Evolutionary conservation across 1,284 basidiomycete genomes (phyloP).

Genomic region (Ustilago xerochloae): DNA sequence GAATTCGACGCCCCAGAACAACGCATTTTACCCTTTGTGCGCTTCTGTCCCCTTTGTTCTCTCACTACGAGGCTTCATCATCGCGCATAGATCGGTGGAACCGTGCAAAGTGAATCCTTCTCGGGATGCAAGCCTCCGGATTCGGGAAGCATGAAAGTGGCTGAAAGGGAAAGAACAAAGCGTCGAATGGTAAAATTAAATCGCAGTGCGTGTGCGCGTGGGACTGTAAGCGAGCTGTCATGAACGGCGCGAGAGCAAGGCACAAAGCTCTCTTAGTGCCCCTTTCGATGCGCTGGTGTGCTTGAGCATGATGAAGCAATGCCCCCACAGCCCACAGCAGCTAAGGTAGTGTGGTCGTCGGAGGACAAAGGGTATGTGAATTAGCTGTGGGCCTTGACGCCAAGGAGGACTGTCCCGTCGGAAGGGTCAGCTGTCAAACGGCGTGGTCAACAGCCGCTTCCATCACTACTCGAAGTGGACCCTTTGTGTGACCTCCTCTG

Average conservation of each 20-base stretch:
- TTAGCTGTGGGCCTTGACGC: neutral
- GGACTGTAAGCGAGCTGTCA: slow-evolving; percentile 6
- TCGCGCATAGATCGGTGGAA: neutral
- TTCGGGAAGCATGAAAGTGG: neutral
- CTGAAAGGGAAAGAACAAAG: slow-evolving; percentile 8
- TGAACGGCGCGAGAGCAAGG: neutral
- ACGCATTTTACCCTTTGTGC: neutral
- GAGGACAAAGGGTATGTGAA: neutral
- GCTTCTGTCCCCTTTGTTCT: slow-evolving; percentile 1
- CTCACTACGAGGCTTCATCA: neutral
- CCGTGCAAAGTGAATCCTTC: neutral
- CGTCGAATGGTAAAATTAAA: neutral
- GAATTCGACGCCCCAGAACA: neutral
- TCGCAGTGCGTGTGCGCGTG: neutral
- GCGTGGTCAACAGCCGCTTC: neutral
- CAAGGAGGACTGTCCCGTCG: neutral
- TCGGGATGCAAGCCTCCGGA: neutral
- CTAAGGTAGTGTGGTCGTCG: no score
- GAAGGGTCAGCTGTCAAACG: neutral
- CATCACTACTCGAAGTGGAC: neutral
- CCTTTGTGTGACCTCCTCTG: no score
- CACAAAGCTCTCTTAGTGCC: neutral
- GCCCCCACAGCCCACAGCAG: no score
- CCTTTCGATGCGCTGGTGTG: no score
- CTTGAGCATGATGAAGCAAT: no score